Conservation (phyloP, 202 grass and related monocot species). For the Cymbopogon flexuosus region DNA sequence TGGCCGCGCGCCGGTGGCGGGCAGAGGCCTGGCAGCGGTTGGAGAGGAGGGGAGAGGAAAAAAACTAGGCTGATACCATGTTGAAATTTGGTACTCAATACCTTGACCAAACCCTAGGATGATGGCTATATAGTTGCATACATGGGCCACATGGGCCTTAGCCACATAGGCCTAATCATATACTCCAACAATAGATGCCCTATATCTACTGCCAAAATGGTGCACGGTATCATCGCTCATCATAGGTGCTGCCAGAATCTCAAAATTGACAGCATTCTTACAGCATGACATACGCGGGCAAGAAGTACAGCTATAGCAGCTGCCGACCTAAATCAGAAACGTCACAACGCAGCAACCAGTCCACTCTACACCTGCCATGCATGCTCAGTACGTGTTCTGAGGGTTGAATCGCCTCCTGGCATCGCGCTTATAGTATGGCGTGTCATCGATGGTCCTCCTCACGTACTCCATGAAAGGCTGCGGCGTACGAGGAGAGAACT, state of each 20-base stretch:
- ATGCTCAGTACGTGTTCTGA: slow-evolving; percentile 68
- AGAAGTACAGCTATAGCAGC: neutral
- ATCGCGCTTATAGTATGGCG: slow-evolving; percentile 75
- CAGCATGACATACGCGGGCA: neutral
- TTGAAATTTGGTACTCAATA: too few species aligned
- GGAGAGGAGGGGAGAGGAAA: too few species aligned
- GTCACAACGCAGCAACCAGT: neutral
- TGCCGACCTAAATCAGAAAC: slow-evolving; percentile 8
- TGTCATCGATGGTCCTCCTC: slow-evolving; percentile 85
- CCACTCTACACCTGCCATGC: neutral
- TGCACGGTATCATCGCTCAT: neutral
- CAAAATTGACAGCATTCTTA: slow-evolving; percentile 35
- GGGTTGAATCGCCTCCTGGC: slow-evolving; percentile 69
- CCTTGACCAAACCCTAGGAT: too few species aligned
- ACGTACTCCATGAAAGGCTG: slow-evolving; percentile 88
- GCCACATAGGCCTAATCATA: too few species aligned
- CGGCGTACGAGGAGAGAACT: slow-evolving; percentile 52
- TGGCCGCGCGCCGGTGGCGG: too few species aligned
- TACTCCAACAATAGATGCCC: neutral
- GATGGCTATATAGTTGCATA: too few species aligned
- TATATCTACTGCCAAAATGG: neutral
- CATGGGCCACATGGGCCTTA: too few species aligned
- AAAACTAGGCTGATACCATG: too few species aligned
- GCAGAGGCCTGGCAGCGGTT: too few species aligned
- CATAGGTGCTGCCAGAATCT: slow-evolving; percentile 23